phyloP scores from a whole-genome alignment of 345 rosid species.

The Linum trigynum region DNA sequence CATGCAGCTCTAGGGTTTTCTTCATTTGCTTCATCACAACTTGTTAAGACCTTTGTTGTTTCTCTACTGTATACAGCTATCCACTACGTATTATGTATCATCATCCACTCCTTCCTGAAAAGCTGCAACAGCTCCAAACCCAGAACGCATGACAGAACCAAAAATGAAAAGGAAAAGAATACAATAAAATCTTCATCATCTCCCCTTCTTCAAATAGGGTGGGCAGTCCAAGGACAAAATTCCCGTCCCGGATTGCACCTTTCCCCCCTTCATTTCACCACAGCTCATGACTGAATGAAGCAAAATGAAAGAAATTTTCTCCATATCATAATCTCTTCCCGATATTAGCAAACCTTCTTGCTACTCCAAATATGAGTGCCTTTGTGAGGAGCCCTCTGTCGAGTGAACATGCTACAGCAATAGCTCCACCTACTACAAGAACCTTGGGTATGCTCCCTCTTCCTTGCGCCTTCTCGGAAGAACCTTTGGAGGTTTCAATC shows the following conservation, averaged over 20 bases:
- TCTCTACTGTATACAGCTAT: neutral
- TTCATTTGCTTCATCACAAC: neutral
- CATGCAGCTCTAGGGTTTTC: neutral
- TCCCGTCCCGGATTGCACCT: constrained; percentile 1
- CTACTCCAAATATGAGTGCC: constrained; percentile 87
- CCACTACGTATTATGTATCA: neutral
- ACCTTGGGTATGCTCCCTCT: constrained; percentile 59
- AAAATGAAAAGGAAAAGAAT: neutral
- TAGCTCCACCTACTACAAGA: constrained; percentile 74
- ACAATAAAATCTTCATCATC: constrained; percentile 1
- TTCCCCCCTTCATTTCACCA: constrained; percentile 12
- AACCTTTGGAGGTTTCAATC: constrained; percentile 15
- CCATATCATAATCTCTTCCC: constrained; percentile 64
- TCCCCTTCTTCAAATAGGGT: neutral
- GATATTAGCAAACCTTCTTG: constrained; percentile 72
- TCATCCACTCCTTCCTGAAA: neutral
- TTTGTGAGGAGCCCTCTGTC: constrained; percentile 88
- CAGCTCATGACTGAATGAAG: neutral
- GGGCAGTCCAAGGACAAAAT: neutral
- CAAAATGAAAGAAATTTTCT: neutral
- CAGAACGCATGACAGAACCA: neutral
- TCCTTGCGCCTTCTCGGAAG: constrained; percentile 27
- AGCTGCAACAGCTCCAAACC: neutral
- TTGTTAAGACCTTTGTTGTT: too few relatives aligned
- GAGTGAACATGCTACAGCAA: constrained; percentile 72